Evolutionary conservation across 805 yeast genomes (phyloP).

Genomic region (Lipomyces yamanashiensis): DNA sequence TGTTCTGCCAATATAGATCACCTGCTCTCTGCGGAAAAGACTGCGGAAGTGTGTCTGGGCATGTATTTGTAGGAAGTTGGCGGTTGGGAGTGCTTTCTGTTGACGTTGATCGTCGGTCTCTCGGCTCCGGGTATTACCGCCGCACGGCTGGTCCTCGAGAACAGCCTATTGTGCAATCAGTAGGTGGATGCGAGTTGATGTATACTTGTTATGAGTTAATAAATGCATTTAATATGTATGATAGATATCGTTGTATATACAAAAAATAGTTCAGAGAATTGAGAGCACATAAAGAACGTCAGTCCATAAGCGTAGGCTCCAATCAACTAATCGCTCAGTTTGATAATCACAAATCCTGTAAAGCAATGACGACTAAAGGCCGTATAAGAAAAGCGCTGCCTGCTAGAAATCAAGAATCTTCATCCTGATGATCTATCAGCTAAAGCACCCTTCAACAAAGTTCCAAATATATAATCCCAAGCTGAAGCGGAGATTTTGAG

Average conservation of each 20-base stretch:
- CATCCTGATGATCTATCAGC: too few species aligned
- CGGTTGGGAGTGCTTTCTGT: not conserved
- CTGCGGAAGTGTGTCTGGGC: not conserved
- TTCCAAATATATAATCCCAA: too few species aligned
- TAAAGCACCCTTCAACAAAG: too few species aligned
- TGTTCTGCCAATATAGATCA: not conserved
- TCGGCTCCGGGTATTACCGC: not conserved
- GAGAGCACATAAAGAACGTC: not conserved
- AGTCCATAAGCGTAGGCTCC: not conserved
- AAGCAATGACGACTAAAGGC: too few species aligned
- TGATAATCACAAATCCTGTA: not conserved
- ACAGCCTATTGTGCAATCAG: not conserved
- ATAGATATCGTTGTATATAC: conserved; percentile 1
- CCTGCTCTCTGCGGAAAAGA: not conserved
- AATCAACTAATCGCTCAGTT: not conserved
- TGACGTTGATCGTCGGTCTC: not conserved
- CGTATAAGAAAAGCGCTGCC: too few species aligned
- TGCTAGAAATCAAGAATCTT: too few species aligned
- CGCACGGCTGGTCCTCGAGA: not conserved
- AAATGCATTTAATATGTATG: not conserved
- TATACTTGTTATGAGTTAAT: not conserved
- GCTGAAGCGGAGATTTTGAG: too few species aligned
- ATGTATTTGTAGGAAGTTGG: not conserved
- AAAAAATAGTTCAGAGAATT: conserved; percentile 1
- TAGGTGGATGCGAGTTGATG: too few species aligned